phyloP scores from a whole-genome alignment of 495 filamentous ascomycete genomes.

The Podospora conica region DNA sequence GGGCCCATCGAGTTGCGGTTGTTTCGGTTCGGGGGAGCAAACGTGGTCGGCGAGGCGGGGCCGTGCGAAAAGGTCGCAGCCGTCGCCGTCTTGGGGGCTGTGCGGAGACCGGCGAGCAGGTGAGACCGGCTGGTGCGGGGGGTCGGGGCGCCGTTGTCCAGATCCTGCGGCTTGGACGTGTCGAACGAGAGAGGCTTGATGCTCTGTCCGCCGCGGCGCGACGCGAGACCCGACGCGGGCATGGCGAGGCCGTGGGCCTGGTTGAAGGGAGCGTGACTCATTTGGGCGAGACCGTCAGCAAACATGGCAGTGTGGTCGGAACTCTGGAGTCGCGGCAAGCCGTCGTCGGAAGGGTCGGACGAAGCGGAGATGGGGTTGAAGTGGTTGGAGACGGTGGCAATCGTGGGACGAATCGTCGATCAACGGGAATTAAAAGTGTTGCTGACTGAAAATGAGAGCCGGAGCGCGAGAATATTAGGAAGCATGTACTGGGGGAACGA shows the following conservation, averaged over 20 bases:
- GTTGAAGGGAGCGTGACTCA: slow-evolving; percentile 81
- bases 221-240: slow-evolving; percentile 70
- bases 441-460: slow-evolving; percentile 12
- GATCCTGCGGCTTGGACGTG: slow-evolving; percentile 43
- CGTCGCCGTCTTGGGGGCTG: slow-evolving; percentile 79
- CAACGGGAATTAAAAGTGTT: slow-evolving; percentile 13
- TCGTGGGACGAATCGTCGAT: slow-evolving; percentile 5
- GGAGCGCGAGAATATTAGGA: slow-evolving; percentile 20
- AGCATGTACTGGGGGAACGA: slow-evolving; percentile 20
- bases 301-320: slow-evolving; percentile 60
- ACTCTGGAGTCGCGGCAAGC: neutral
- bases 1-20: slow-evolving; percentile 42
- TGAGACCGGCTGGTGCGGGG: slow-evolving; percentile 93
- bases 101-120: slow-evolving; percentile 86
- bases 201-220: slow-evolving; percentile 67
- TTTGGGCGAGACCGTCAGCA: slow-evolving; percentile 99
- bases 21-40: slow-evolving; percentile 25
- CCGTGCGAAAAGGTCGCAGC: slow-evolving; percentile 58
- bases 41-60: slow-evolving; percentile 52
- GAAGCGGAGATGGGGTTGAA: neutral
- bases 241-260: slow-evolving; percentile 65
- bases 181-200: slow-evolving; percentile 84
- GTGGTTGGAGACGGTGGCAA: slow-evolving; percentile 3
- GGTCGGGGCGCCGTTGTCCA: slow-evolving; percentile 57
- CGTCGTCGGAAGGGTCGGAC: neutral